Base-by-base conservation (phyloP, 495 filamentous ascomycete genomes). In the Bathelium albidoporum region DNA sequence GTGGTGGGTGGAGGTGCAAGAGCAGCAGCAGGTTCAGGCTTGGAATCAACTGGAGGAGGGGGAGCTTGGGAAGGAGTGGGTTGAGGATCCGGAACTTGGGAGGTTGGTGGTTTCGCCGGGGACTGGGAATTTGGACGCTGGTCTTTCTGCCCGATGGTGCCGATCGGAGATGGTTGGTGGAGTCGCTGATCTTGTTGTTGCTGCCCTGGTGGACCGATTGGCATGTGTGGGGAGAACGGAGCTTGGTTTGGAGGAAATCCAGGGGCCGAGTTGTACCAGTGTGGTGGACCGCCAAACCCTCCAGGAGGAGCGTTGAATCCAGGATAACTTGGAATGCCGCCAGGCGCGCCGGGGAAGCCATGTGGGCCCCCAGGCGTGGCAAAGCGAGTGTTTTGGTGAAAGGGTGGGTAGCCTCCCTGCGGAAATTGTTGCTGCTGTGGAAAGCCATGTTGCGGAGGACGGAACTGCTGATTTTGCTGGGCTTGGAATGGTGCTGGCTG, bases 221-320 rank as follows among this genome's bases (percentile, higher is more conserved):
- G 74, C 63, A 71, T 67, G n/a, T 70, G 65, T 31, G 68, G 65
- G 29, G 49, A 59, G 62, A 76, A 74, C 16, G 72, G 72, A 18
- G 73, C 73, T 41, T 72, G 73, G 28, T 65, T 65, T 32, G 62
- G 55, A 45, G 62, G 66, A 69, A 91, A 96, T 10, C 86, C 86
- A 73, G 91, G 90, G n/a, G 85, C 86, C 12, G 89, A 85, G 31
- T 85, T 87, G 74, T 84, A 91, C 90, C 90, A 95, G 55, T 85
- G 87, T 22, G 85, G 87, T 45, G 82, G 85, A 12, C 82, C 79
- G 59, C 85, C 85, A 70, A 85, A 85, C 28, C 68, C 59, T 32
- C 68, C 71, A 62, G 65, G 68, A 34, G 55, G 53, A 2, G 63
- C 68, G 29, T 55, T 55, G 49, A 83, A 81, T 43, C 80, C 81